phyloP scores from a whole-genome alignment of 164 flowering plant genomes.

The Houttuynia cordata region DNA sequence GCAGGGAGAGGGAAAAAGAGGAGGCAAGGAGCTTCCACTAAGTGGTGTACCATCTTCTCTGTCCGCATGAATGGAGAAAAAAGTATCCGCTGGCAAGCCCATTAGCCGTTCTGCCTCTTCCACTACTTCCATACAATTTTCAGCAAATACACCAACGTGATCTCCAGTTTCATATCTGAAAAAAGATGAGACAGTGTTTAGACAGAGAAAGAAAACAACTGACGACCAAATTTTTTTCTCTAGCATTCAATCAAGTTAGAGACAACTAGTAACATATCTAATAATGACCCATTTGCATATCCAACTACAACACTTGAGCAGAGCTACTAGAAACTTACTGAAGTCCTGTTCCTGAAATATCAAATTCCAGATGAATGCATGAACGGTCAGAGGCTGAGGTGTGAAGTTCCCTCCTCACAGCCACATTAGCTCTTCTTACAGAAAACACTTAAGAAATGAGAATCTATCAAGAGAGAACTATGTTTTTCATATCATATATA shows the following conservation, averaged over 20 bases:
- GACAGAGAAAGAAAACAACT: background rate
- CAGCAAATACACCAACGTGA: slow-evolving; percentile 92
- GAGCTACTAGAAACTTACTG: slow-evolving; percentile 63
- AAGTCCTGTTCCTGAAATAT: slow-evolving; percentile 79
- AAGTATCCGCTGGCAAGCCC: slow-evolving; percentile 49
- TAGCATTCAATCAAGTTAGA: no score
- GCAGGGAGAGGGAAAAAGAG: slow-evolving; percentile 88
- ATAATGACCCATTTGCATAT: no score
- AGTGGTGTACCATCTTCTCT: slow-evolving; percentile 87
- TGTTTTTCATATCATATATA: background rate
- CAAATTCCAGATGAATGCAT: slow-evolving; percentile 95
- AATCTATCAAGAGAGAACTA: background rate
- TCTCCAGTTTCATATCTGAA: slow-evolving; percentile 96
- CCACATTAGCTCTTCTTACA: slow-evolving; percentile 69
- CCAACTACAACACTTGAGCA: slow-evolving; percentile 10
- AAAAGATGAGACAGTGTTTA: background rate
- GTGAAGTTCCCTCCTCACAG: slow-evolving; percentile 86
- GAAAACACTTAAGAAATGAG: background rate
- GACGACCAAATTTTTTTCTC: background rate
- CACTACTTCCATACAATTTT: slow-evolving; percentile 55
- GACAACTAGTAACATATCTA: no score
- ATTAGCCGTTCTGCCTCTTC: slow-evolving; percentile 72
- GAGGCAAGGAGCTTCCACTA: slow-evolving; percentile 68
- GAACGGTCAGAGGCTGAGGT: slow-evolving; percentile 88
- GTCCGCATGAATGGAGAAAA: slow-evolving; percentile 70